Evolutionary conservation across 306 rosid genomes (phyloP), one percentile per base, ranked within the genome.

Genomic region (Castanea mollissima): DNA sequence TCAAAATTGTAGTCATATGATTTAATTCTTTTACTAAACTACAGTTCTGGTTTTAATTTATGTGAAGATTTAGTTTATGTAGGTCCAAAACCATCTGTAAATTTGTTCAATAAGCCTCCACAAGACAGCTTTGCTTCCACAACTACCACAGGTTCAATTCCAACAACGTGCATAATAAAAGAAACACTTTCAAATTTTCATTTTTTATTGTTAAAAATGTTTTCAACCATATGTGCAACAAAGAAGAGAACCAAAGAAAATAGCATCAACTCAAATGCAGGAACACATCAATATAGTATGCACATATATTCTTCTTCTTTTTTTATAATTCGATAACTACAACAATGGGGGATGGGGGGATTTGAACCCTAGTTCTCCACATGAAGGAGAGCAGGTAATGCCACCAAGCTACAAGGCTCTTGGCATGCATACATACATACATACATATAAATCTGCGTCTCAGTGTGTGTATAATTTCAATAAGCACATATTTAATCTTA

Each of bases 1-100:
- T 79, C 74, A 75, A 56, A 75, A 72, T 74, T 32, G 59, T 51
- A 76, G 5, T 64, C 41, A 29, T 27, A 63, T 68, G 52, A 68
- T 35, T 52, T 19, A 10, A 6, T 31, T 34, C n/a, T 65, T 35
- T 51, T 64, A 60, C 73, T 63, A 73, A 79, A 82, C 76, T 60
- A 75, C 75, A 56, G 67, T 49, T 68, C 54, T 69, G 67, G 51
- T 51, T 18, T 23, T 49, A 54, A 63, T 63, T 29, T 7, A 16
- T 16, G 10, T 6, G 6, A 29, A 64, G 44, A 31, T 31, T 15
- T 15, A 16, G 32, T 64, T 64, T 16, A 59, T 64, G 70, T 64
- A 64, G 20, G 46, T 64, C 41, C 34, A 38, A 64, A 16, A 64
- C 41, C 14, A 55, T 14, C 29, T 49, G 54, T 49, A 49, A 49